Evolutionary conservation across 495 filamentous ascomycete genomes (phyloP).

Genomic region (Aspergillus ellipticus): DNA sequence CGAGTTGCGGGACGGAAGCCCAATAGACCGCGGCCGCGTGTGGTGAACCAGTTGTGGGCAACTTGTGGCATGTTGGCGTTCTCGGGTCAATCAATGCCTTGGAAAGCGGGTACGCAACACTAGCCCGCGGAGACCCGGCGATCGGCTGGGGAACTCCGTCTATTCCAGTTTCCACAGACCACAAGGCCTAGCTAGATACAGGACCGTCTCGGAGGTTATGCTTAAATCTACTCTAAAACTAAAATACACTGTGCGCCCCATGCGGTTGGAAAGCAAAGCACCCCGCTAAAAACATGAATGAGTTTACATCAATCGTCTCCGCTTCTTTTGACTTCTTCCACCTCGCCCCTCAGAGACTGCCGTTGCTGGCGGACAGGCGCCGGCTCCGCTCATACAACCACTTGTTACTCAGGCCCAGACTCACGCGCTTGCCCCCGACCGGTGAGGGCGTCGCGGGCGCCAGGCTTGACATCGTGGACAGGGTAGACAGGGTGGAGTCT

Average conservation of each 20-base stretch:
- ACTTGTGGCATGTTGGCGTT: conserved; percentile 21
- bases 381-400: conserved; percentile 83
- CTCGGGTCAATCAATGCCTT: conserved; percentile 14
- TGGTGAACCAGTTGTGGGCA: background rate
- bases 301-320: conserved; percentile 9
- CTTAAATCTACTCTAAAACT: background rate
- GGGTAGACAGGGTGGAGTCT: background rate
- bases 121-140: conserved; percentile 12
- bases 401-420: conserved; percentile 74
- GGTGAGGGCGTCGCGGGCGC: conserved; percentile 62
- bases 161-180: background rate
- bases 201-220: too few species aligned
- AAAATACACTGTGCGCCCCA: background rate
- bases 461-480: conserved; percentile 22
- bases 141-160: background rate
- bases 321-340: too few species aligned
- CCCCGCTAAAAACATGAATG: background rate
- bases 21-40: conserved; percentile 9
- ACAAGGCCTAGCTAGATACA: too few species aligned
- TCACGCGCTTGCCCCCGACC: conserved; percentile 57
- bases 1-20: conserved; percentile 3
- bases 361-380: conserved; percentile 42
- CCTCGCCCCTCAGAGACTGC: conserved; percentile 26
- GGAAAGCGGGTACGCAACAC: conserved; percentile 9
- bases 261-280: background rate